Conservation (phyloP, 768 basidiomycete species). For the Glaciozyma martinii region DNA sequence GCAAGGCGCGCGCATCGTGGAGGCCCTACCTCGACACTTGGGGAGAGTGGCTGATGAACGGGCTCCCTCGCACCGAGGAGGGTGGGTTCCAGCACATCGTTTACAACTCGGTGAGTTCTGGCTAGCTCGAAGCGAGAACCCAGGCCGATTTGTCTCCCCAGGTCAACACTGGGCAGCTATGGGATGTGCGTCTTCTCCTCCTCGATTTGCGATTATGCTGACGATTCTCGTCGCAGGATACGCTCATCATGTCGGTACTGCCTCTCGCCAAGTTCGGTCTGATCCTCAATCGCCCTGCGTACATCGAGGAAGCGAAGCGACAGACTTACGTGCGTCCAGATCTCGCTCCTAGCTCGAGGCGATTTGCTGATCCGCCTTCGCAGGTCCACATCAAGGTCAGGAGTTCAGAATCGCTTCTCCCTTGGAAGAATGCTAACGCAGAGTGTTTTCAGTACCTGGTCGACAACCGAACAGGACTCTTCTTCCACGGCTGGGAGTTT, state of each 20-base stretch:
- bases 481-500: constrained; percentile 45
- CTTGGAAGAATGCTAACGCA: not conserved
- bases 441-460: constrained; percentile 44
- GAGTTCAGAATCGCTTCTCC: no score
- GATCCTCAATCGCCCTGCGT: constrained; percentile 47
- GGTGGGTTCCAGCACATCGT: constrained; percentile 49
- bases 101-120: constrained; percentile 41
- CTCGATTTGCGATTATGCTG: constrained; percentile 3
- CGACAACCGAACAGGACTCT: constrained; percentile 45
- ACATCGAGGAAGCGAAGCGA: constrained; percentile 52
- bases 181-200: no score
- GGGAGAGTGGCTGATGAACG: constrained; percentile 51
- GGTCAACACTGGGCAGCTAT: not conserved
- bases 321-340: constrained; percentile 50
- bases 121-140: no score
- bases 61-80: constrained; percentile 47
- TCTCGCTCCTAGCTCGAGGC: not conserved
- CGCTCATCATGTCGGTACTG: constrained; percentile 53
- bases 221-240: constrained; percentile 54
- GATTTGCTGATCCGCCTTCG: not conserved
- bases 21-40: constrained; percentile 45
- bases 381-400: not conserved
- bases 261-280: constrained; percentile 52
- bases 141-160: no score
- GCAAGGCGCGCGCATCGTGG: constrained; percentile 37